phyloP scores from a whole-genome alignment of 257 asterid species.

The Pogostemon cablin region DNA sequence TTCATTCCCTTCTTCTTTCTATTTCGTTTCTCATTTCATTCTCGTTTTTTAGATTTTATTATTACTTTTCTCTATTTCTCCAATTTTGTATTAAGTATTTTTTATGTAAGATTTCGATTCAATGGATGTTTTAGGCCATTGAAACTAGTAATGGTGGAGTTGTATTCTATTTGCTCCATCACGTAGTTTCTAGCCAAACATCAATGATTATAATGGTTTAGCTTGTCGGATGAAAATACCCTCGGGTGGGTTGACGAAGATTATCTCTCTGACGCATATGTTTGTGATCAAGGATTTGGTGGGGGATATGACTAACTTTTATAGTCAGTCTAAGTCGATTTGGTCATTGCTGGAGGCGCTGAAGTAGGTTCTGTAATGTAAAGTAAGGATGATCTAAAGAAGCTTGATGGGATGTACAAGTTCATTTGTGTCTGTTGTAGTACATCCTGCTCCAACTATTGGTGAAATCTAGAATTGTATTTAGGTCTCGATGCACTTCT shows the following conservation, averaged over 20 bases:
- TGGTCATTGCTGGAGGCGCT: constrained; percentile 82
- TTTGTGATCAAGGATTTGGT: constrained; percentile 94
- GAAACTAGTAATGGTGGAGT: too few species aligned
- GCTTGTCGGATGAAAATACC: constrained; percentile 85
- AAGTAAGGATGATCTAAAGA: constrained; percentile 81
- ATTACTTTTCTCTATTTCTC: too few species aligned
- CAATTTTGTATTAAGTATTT: too few species aligned
- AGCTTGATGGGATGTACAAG: constrained; percentile 96
- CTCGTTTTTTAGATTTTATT: too few species aligned
- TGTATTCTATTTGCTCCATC: too few species aligned
- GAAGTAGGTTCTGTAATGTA: constrained; percentile 64
- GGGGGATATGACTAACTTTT: constrained; percentile 93
- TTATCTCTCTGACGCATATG: constrained; percentile 95
- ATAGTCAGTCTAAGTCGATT: constrained; percentile 89
- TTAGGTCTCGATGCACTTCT: constrained; percentile 96
- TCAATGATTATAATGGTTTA: constrained; percentile 79
- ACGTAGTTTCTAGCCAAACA: constrained; percentile 35
- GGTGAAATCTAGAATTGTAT: constrained; percentile 99
- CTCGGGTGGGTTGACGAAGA: constrained; percentile 48
- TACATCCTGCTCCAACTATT: constrained; percentile 93
- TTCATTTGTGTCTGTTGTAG: constrained; percentile 98
- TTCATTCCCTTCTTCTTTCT: too few species aligned
- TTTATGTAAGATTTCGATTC: too few species aligned
- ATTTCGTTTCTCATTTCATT: too few species aligned
- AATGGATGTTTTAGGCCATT: too few species aligned